A percentile compares a stretch with the other conserved stretches of the same genome.
Evolutionary conservation across 2,329 filamentous ascomycete genomes (phyloP).

Genomic region (Penicillium griseofulvum): DNA sequence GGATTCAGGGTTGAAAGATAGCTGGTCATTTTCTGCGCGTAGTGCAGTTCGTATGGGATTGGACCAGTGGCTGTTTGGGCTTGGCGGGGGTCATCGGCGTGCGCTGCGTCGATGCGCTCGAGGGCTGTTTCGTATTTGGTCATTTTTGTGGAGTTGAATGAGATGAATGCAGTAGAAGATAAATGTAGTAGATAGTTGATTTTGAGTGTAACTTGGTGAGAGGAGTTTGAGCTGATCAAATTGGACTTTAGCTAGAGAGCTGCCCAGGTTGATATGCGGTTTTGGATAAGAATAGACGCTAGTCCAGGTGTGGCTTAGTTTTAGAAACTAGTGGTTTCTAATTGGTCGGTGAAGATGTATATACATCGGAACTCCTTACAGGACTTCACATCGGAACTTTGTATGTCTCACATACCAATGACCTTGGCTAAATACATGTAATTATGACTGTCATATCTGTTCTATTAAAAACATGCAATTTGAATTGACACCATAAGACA

Average conservation of each 20-base stretch:
- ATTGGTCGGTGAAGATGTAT: neutral
- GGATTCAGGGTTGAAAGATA: constrained; percentile 65
- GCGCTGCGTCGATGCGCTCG: constrained; percentile 69
- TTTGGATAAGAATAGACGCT: neutral
- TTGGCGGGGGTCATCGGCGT: constrained; percentile 64
- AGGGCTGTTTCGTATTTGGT: constrained; percentile 51
- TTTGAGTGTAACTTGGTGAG: neutral
- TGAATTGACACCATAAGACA: neutral
- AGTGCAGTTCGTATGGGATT: constrained; percentile 76
- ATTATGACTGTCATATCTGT: neutral
- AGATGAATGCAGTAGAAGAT: neutral
- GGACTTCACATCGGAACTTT: too few relatives aligned
- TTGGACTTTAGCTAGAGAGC: neutral
- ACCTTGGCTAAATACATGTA: neutral
- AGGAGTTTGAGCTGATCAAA: neutral
- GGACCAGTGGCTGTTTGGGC: constrained; percentile 37
- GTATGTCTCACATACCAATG: neutral
- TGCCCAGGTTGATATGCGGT: neutral
- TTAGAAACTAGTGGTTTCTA: neutral
- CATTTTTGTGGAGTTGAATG: constrained; percentile 21
- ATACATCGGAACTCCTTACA: neutral
- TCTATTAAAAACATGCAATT: neutral
- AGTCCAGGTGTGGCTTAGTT: neutral
- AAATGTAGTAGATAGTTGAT: neutral
- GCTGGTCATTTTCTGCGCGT: constrained; percentile 73